Conservation (phyloP, 225 moss, liverwort and hornwort genomes). For the Takakia lepidozioides region DNA sequence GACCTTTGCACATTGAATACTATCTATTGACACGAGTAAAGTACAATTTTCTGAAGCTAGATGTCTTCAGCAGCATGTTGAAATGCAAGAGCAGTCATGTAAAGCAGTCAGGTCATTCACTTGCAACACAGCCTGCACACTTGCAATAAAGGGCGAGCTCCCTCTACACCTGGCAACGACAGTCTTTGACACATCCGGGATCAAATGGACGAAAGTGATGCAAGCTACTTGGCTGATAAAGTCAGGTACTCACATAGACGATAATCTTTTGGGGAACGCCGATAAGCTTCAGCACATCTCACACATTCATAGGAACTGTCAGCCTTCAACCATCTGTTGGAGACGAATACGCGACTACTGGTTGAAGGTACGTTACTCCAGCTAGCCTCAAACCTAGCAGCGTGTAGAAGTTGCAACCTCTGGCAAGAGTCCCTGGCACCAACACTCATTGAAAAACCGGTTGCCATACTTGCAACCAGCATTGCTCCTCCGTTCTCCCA, state of each 20-base stretch:
- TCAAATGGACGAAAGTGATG: background rate
- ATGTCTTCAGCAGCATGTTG: no score
- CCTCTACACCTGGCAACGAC: background rate
- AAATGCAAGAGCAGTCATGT: no score
- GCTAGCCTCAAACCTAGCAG: slow-evolving; percentile 12
- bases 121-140: background rate
- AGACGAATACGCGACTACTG: slow-evolving; percentile 15
- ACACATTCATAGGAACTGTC: slow-evolving; percentile 28
- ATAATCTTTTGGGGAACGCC: slow-evolving; percentile 12
- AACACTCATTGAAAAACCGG: slow-evolving; percentile 22
- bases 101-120: no score
- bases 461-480: slow-evolving; percentile 27
- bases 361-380: slow-evolving; percentile 9
- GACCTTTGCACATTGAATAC: no score
- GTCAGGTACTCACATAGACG: slow-evolving; percentile 32
- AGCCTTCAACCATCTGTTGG: slow-evolving; percentile 16
- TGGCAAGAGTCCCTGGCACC: slow-evolving; percentile 8
- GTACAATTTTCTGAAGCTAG: no score
- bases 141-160: background rate
- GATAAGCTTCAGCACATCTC: slow-evolving; percentile 27
- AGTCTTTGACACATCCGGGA: background rate
- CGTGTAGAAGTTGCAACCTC: slow-evolving; percentile 6
- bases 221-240: no score
- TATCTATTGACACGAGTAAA: no score
- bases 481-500: no score